Evolutionary conservation across 2,329 filamentous ascomycete genomes (phyloP).

Genomic region (Aureobasidium sp.): DNA sequence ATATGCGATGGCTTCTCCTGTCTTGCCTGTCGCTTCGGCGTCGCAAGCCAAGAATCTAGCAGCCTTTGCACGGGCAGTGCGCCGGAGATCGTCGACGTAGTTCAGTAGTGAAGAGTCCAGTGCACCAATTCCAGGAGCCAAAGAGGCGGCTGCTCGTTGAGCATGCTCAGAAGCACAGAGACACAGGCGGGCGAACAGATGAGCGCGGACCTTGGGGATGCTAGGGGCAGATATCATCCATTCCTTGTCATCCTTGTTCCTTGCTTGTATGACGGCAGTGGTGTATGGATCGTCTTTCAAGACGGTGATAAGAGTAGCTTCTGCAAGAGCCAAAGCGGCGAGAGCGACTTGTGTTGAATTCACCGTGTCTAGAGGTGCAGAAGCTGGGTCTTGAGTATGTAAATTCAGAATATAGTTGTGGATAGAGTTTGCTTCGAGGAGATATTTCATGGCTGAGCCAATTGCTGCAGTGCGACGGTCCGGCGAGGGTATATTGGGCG

Average conservation of each 20-base stretch:
- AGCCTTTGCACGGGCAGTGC: constrained; percentile 72
- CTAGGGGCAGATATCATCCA: constrained; percentile 95
- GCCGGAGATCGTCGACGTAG: constrained; percentile 69
- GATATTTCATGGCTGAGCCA: constrained; percentile 64
- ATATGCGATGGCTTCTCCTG: constrained; percentile 83
- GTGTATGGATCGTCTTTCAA: constrained; percentile 94
- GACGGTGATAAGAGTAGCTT: constrained; percentile 83
- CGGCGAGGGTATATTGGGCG: constrained; percentile 44
- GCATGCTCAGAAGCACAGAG: constrained; percentile 85
- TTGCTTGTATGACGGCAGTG: constrained; percentile 68
- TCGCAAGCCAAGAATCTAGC: constrained; percentile 89
- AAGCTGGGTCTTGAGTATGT: constrained; percentile 20
- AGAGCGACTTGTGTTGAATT: constrained; percentile 38
- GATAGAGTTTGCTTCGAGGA: constrained; percentile 72
- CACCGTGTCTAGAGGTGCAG: constrained; percentile 33
- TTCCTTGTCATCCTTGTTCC: constrained; percentile 77
- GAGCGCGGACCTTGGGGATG: constrained; percentile 80
- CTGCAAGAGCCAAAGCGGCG: constrained; percentile 64
- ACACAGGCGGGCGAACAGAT: constrained; percentile 81
- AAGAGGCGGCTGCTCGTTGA: constrained; percentile 55
- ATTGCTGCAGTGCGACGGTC: constrained; percentile 66
- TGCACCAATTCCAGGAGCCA: constrained; percentile 39
- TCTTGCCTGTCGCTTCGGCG: constrained; percentile 73
- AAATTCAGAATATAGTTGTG: constrained; percentile 59
- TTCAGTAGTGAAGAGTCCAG: constrained; percentile 60